Evolutionary conservation across 164 flowering plant species (phyloP), one percentile per base, ranked within the genome.

Genomic region (Piper longum): DNA sequence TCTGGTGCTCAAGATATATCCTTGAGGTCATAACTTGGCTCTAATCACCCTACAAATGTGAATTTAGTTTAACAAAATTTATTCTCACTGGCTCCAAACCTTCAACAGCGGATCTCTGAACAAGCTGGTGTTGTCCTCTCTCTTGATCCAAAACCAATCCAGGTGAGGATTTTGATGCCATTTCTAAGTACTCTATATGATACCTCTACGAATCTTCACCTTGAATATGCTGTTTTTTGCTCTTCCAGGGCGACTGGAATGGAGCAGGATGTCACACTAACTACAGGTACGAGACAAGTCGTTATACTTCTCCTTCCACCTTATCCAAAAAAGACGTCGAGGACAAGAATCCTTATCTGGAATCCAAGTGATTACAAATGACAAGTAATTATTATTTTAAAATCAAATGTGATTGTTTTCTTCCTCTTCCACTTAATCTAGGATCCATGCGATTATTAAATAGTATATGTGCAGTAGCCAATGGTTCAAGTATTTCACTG

Each of bases 181-280:
- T 65, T 8, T 62, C 42, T 19, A 19, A 17, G n/a, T 26, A 18
- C 17, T 26, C 39, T 44, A 45, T 5, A n/a, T 14, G 44, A 1
- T 43, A 57, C 2, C 19, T 43, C 58, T 45, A 41, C 12, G 45
- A 5, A 16, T 43, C 14, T 5, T 43, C 62, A 9, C 2, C n/a
- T 55, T 43, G 54, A n/a, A 13, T 44, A 9, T 41, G 7, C 40
- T 51, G 2, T 5, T 43, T 45, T 11, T 16, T 41, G 41, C 44
- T 54, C 9, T 39, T 56, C 39, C 77, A 93, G 97, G 97, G 97
- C 41, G 99, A 95, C 71, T 95, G 99, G 99, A 95, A 95, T 71
- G 99, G 99, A 58, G 99, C 97, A 17, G 97, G 99, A 63, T 87
- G 93, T 70, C 99, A 95, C 76, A 87, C 96, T 70, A 95, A 91